Evolutionary conservation across 1,139 yeast species (phyloP).

Genomic region (Petasospora rhodanensis): DNA sequence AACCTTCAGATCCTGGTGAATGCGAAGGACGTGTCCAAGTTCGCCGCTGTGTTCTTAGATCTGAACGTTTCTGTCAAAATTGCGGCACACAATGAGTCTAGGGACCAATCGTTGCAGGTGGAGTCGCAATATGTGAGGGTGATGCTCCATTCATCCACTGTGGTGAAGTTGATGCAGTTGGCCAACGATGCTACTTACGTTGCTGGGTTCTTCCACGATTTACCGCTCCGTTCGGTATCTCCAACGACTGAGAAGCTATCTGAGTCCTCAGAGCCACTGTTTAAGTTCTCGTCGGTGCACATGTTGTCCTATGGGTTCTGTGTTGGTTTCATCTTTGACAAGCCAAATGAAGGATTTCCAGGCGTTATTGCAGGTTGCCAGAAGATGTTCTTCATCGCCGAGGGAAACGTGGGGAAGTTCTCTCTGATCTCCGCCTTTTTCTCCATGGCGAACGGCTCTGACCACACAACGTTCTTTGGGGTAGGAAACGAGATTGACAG

Average conservation of each 20-base stretch:
- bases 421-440: conserved; percentile 61
- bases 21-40: conserved; percentile 25
- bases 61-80: conserved; percentile 31
- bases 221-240: not conserved
- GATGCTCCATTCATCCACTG: conserved; percentile 49
- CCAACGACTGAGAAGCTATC: no score
- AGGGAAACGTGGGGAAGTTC: conserved; percentile 58
- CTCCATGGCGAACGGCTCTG: conserved; percentile 60
- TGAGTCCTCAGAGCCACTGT: conserved; percentile 5
- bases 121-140: conserved; percentile 56
- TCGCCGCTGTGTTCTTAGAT: conserved; percentile 37
- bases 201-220: conserved; percentile 1
- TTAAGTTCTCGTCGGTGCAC: conserved; percentile 46
- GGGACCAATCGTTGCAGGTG: conserved; percentile 46
- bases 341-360: conserved; percentile 31
- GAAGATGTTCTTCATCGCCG: conserved; percentile 58
- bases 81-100: conserved; percentile 32
- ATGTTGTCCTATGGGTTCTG: conserved; percentile 64
- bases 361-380: conserved; percentile 81
- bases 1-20: conserved; percentile 25
- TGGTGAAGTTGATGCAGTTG: conserved; percentile 39
- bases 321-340: conserved; percentile 68
- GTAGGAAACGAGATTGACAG: conserved; percentile 40
- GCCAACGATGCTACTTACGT: conserved; percentile 10
- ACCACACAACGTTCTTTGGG: conserved; percentile 49